A percentile compares a stretch with the other conserved stretches of the same genome.
phyloP scores from a whole-genome alignment of 208 protist species.

The Acanthamoeba triangularis region DNA sequence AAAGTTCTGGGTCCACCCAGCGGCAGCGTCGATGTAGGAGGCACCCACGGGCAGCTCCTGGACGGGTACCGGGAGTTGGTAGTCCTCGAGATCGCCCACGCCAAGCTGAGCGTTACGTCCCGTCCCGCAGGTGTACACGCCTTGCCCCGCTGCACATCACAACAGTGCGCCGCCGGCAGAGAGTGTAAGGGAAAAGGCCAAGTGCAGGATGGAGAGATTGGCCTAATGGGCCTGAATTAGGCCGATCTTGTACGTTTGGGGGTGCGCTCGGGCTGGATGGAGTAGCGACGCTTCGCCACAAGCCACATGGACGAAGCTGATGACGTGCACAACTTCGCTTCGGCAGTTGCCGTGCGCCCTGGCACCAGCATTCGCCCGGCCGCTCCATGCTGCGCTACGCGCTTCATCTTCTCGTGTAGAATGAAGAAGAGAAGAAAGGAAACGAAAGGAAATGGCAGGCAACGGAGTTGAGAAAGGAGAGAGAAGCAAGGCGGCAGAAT shows the following conservation, averaged over 20 bases:
- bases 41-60: not conserved
- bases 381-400: not conserved
- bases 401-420: not conserved
- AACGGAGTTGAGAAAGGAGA: not conserved
- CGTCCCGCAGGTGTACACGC: not conserved
- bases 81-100: not conserved
- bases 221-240: no score
- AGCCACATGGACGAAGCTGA: not conserved
- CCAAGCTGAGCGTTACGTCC: not conserved
- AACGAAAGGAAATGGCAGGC: not conserved
- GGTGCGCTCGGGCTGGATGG: not conserved
- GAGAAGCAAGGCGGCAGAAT: not conserved
- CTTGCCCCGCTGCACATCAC: not conserved
- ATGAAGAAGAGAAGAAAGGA: not conserved
- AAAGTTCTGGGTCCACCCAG: not conserved
- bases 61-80: not conserved
- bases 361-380: not conserved
- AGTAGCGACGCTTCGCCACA: not conserved
- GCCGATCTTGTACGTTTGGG: not conserved
- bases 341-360: no score
- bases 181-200: not conserved
- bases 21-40: not conserved
- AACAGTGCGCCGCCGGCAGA: not conserved
- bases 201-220: not conserved
- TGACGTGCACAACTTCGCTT: not conserved